phyloP scores from a whole-genome alignment of 1,284 basidiomycete species.

The Cutaneotrichosporon arboriforme region DNA sequence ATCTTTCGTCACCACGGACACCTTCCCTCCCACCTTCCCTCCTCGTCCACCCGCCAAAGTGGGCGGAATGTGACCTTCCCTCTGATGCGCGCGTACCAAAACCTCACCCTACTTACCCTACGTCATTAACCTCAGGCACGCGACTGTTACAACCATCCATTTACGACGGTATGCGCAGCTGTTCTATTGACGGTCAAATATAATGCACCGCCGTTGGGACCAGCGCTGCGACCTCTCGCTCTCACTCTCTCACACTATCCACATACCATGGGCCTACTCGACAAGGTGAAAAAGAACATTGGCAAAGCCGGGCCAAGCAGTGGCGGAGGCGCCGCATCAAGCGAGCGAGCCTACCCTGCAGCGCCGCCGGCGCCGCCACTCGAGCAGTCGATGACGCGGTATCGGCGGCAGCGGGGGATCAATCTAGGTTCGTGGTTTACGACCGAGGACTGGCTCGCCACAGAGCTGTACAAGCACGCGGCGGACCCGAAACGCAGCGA shows the following conservation, averaged over 20 bases:
- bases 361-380: slow-evolving; percentile 15
- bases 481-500: slow-evolving; percentile 52
- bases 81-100: too few relatives aligned
- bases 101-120: too few relatives aligned
- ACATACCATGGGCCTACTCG: slow-evolving; percentile 38
- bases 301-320: background rate
- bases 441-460: slow-evolving; percentile 65
- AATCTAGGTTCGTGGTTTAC: slow-evolving; percentile 73
- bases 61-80: too few relatives aligned
- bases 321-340: background rate
- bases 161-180: too few relatives aligned
- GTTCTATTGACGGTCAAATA: too few relatives aligned
- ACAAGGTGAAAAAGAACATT: slow-evolving; percentile 36
- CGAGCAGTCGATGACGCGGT: slow-evolving; percentile 52
- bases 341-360: slow-evolving; percentile 8
- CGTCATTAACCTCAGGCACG: too few relatives aligned
- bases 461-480: slow-evolving; percentile 51
- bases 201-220: background rate
- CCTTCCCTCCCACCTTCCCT: too few relatives aligned
- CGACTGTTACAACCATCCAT: too few relatives aligned
- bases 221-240: background rate
- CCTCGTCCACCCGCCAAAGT: too few relatives aligned
- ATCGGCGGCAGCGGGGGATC: slow-evolving; percentile 71
- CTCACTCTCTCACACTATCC: background rate
- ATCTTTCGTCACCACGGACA: too few relatives aligned